Conservation (phyloP, 1,139 yeast species). For the Kodamaea arcana region DNA sequence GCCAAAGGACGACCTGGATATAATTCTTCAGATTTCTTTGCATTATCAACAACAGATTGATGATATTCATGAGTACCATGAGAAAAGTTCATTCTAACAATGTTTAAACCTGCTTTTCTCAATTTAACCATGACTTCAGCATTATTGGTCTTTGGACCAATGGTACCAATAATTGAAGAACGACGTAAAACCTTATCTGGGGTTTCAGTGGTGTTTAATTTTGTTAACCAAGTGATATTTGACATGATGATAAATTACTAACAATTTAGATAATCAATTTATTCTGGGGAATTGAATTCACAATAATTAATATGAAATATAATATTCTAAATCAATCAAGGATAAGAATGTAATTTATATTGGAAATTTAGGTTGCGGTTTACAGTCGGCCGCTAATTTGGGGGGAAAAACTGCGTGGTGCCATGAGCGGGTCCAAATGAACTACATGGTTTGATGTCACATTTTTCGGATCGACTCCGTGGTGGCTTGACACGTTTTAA, state of each 20-base stretch:
- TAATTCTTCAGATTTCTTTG: conserved; percentile 86
- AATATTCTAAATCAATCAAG: too few species aligned
- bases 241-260: conserved; percentile 15
- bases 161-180: conserved; percentile 95
- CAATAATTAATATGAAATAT: background rate
- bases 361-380: conserved; percentile 8
- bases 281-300: background rate
- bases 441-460: too few species aligned
- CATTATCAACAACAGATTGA: conserved; percentile 92
- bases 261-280: background rate
- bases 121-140: conserved; percentile 81
- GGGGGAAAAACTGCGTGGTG: background rate
- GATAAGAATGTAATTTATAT: background rate
- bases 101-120: conserved; percentile 95
- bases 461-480: too few species aligned
- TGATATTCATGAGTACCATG: conserved; percentile 98
- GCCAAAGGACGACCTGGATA: conserved; percentile 96
- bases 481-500: too few species aligned
- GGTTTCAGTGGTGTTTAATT: conserved; percentile 70
- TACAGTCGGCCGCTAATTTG: conserved; percentile 9
- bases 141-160: conserved; percentile 94
- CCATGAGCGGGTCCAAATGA: too few species aligned
- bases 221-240: conserved; percentile 66
- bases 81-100: conserved; percentile 97
- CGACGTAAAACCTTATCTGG: conserved; percentile 89